Evolutionary conservation across 768 basidiomycete species (phyloP), one percentile per base, ranked within the genome.

Genomic region (Lactifluus hygrophoroides): DNA sequence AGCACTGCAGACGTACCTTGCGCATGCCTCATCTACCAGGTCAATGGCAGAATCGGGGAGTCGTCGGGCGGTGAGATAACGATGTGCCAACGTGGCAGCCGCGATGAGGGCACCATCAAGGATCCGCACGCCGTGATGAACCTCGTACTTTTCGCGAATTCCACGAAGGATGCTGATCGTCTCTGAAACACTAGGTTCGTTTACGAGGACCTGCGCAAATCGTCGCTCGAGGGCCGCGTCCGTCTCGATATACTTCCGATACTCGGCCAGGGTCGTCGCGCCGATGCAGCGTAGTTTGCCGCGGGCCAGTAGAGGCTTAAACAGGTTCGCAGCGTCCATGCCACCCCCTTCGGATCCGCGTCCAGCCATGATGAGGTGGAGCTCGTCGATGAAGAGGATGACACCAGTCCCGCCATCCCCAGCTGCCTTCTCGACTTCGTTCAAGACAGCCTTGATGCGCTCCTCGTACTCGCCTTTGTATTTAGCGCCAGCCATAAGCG

Each of bases 381-480:
- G 71, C 69, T 97, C 95, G 66, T 99, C 94, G 64, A 98, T 84
- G 78, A 97, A 97, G 37, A 99, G 82, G 61, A 97, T 91, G 66
- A 97, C 80, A 17, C 84, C 83, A 5, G 80, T 57, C 4, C 61
- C 79, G 42, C 89, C 83, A 45, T 89, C 83, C 25, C 87, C 83
- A 0, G 85, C 75, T 0, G 88, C 81, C 72, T 94, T 94, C 71
- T 97, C 94, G 61, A 97, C 85, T 73, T 98, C 95, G 70, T 86
- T 85, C 56, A 99, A 73, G 54, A 97, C 91, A 11, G 86, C 75
- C 70, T 96, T 97, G 74, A 97, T 84, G 40, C 94, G 88, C 69
- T 97, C 94, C 73, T 97, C 94, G 71, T 94, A 99, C 73, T 97
- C 93, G 49, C 88, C 95, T 69, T 94, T 94, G 76, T 92, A 94